Evolutionary conservation across 2,329 filamentous ascomycete species (phyloP), one percentile per base, ranked within the genome.

Genomic region (Pleomassaria siparia): DNA sequence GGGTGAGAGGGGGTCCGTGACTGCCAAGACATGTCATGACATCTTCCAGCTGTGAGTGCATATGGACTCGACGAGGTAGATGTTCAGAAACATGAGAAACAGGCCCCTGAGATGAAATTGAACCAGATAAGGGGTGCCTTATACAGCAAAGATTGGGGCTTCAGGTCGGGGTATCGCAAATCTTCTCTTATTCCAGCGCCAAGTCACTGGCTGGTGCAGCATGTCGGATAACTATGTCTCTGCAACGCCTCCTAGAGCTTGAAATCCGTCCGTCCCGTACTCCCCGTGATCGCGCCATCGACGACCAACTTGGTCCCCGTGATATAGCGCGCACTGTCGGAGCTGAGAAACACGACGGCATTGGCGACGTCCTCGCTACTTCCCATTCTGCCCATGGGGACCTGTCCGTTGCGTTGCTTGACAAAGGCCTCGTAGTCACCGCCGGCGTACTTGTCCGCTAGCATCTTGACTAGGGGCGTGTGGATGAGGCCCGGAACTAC

Each of bases 401-500:
- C 64, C 22, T 51, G 32, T 6, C 33, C 40, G 40, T 56, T 46
- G 15, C 40, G 21, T 20, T 30, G 22, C 25, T 43, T 43, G 10
- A 44, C 40, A 40, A 52, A 51, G n/a, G 32, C 40, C 36, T 48
- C 47, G 15, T 40, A 43, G 32, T 44, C 26, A 4, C 45, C 52
- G 28, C 41, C 47, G 11, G 40, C 47, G 40, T 53, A 53, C 42
- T 46, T 53, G n/a, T 54, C 48, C 2, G 41, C 52, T 3, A 58
- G 28, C 11, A 7, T 36, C 26, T 50, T 44, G 6, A 44, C 48
- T 3, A 49, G 37, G 18, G 56, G 55, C 13, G 80, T 83, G 44
- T 81, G 71, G 59, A 83, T 82, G 46, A 84, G 58, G 0, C 80
- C 80, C 0, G 81, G 81, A 0, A 82, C 76, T 0, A 83, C 77